Base-by-base conservation (phyloP, 257 asterid species). In the Przewalskia tangutica region DNA sequence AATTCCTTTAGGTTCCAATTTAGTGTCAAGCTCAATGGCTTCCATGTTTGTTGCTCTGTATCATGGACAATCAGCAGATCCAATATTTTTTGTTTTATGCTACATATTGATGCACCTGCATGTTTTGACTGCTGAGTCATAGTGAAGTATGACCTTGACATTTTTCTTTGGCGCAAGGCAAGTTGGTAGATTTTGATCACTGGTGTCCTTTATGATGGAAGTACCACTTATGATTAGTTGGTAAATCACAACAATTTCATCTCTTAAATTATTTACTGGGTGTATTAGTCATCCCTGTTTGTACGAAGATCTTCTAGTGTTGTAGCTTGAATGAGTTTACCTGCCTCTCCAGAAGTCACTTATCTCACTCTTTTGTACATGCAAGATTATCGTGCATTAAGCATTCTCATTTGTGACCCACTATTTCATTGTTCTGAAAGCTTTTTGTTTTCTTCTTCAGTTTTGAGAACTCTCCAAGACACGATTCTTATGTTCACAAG, bases 381-480 rank as follows among this genome's bases (percentile, higher is more conserved):
- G 77, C 77, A 17, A 42, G 77, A n/a, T 17, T 44, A 17, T 42
- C 42, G 55, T 40, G 44, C 12, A 12, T 73, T 50, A 73, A 18
- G 42, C 18, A 7, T 20, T 48, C 20, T 73, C 54, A 73, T 73
- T 73, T 73, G 38, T 13, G 62, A 2, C 48, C 44, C 34, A 20
- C 27, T 23, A n/a, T 23, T 67, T 81, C 18, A 77, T 84, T 55
- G 65, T 83, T 67, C 42, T 80, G 36, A 27, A 27, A 79, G 58
- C 34, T 44, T 78, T 50, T 79, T 82, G 79, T 81, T 81, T 27
- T 27, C 32, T 83, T 83, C 76, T 27, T 27, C 83, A 96, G 99
- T 88, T 96, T 94, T 90, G 99, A 94, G 90, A 87, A 81, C 20
- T 96, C 99, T 44, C 97, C 98, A 32, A 89, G 99, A 63, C 98